phyloP scores from a whole-genome alignment of 2,329 filamentous ascomycete genomes.

The Penicillium nordicum region DNA sequence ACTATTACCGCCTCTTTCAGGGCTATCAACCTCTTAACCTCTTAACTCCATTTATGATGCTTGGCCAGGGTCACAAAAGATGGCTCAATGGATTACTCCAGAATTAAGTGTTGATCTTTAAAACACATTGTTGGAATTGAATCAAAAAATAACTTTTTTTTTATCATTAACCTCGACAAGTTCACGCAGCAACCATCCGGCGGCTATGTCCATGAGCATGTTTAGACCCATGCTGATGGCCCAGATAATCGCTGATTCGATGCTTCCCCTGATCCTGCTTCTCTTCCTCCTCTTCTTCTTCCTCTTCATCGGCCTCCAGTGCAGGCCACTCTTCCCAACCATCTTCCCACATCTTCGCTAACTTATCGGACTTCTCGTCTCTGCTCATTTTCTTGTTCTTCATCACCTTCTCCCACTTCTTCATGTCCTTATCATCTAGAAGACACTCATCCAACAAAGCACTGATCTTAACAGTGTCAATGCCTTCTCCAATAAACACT shows the following conservation, averaged over 20 bases:
- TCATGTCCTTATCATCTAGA: conserved; percentile 58
- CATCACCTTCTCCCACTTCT: conserved; percentile 55
- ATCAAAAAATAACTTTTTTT: not conserved
- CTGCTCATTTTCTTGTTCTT: conserved; percentile 35
- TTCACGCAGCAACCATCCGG: conserved; percentile 1
- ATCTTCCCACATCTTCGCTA: conserved; percentile 56
- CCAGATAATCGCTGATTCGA: conserved; percentile 30
- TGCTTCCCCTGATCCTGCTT: conserved; percentile 29
- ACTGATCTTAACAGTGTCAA: conserved; percentile 54
- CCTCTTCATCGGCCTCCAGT: conserved; percentile 40
- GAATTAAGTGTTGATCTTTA: not conserved
- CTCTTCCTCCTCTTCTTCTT: conserved; percentile 25
- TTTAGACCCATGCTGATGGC: conserved; percentile 17
- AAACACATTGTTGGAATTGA: not conserved
- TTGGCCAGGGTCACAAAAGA: not conserved
- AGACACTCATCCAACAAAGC: conserved; percentile 58
- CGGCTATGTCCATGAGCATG: conserved; percentile 18
- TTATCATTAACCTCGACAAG: not conserved
- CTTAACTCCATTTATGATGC: no score
- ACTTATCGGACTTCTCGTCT: conserved; percentile 45
- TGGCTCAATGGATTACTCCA: not conserved
- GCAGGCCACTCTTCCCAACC: conserved; percentile 57
- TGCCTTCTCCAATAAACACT: conserved; percentile 68
- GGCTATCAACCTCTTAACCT: not conserved
- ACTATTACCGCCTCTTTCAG: not conserved